phyloP scores from a whole-genome alignment of 805 yeast genomes.

The Limtongozyma cylindracea region DNA sequence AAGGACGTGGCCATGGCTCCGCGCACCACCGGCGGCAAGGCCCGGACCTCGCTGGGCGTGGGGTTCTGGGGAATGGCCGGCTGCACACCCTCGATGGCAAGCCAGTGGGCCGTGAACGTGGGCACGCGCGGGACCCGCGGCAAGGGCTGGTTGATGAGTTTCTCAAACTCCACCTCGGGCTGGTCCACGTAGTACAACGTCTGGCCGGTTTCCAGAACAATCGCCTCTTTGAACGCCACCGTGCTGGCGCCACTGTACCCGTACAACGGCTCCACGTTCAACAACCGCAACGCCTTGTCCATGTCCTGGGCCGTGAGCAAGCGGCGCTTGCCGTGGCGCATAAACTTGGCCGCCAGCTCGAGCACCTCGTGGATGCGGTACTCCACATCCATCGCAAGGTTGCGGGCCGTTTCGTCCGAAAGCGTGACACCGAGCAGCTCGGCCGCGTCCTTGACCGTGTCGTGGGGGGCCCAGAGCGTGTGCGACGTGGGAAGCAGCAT shows the following conservation, averaged over 20 bases:
- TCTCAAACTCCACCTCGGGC: conserved; percentile 82
- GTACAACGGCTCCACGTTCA: conserved; percentile 86
- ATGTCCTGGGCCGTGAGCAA: conserved; percentile 64
- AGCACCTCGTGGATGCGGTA: conserved; percentile 86
- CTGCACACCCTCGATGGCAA: conserved; percentile 96
- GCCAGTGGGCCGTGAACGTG: conserved; percentile 89
- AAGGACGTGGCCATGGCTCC: conserved; percentile 52
- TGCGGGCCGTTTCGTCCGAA: conserved; percentile 82
- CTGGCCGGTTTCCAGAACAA: conserved; percentile 71
- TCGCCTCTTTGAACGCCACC: conserved; percentile 61
- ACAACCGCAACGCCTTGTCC: conserved; percentile 52
- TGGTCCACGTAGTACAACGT: conserved; percentile 84
- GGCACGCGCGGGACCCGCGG: conserved; percentile 90
- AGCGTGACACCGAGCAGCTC: conserved; percentile 69
- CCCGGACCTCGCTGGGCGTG: conserved; percentile 48
- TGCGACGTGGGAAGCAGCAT: conserved; percentile 62
- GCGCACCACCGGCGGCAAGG: conserved; percentile 50
- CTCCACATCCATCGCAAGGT: conserved; percentile 98
- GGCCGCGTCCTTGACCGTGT: conserved; percentile 90
- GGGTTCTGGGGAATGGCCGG: conserved; percentile 97
- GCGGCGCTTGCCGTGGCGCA: conserved; percentile 80
- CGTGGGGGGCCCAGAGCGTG: conserved; percentile 92
- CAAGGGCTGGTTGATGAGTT: conserved; percentile 73
- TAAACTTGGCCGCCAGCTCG: conserved; percentile 88
- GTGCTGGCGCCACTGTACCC: conserved; percentile 61